phyloP scores from a whole-genome alignment of 2,329 filamentous ascomycete genomes.

The Claviceps purpurea region DNA sequence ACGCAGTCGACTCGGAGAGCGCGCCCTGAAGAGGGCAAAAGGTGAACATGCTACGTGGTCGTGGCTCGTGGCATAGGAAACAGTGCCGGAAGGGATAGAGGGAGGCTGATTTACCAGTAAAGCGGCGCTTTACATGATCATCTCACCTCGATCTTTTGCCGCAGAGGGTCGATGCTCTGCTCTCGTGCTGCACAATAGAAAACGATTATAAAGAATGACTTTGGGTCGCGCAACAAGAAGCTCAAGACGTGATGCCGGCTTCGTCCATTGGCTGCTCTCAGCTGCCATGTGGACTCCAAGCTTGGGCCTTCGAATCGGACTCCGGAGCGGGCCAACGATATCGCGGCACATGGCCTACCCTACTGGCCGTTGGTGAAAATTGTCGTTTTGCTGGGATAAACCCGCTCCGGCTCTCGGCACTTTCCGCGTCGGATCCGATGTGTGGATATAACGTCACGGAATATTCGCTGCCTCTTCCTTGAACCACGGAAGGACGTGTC shows the following conservation, averaged over 20 bases:
- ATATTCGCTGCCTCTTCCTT: no score
- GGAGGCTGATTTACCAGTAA: background rate
- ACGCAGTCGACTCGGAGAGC: slow-evolving; percentile 72
- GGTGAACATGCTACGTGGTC: slow-evolving; percentile 64
- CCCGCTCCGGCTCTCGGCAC: no score
- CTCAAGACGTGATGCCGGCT: no score
- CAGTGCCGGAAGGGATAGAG: background rate
- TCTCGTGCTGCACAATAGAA: background rate
- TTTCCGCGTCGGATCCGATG: no score
- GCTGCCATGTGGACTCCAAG: no score
- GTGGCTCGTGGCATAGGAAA: background rate
- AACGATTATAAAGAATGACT: no score
- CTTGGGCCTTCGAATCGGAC: background rate
- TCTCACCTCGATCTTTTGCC: background rate
- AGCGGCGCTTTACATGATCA: slow-evolving; percentile 1
- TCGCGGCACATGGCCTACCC: slow-evolving; percentile 1
- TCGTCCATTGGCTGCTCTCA: no score
- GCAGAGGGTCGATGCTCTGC: background rate
- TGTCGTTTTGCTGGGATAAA: no score
- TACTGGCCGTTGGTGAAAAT: no score
- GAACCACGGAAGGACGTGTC: no score
- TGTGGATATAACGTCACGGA: no score
- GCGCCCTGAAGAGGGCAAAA: slow-evolving; percentile 89
- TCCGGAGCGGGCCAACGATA: slow-evolving; percentile 4
- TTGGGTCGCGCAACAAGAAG: no score